Percentiles rank a stretch among this genome's conserved stretches.
These are phyloP conservation scores for Boletus mariae DNA, from an alignment of 1,284 basidiomycete species.

Conservation along the genomic window DNA sequence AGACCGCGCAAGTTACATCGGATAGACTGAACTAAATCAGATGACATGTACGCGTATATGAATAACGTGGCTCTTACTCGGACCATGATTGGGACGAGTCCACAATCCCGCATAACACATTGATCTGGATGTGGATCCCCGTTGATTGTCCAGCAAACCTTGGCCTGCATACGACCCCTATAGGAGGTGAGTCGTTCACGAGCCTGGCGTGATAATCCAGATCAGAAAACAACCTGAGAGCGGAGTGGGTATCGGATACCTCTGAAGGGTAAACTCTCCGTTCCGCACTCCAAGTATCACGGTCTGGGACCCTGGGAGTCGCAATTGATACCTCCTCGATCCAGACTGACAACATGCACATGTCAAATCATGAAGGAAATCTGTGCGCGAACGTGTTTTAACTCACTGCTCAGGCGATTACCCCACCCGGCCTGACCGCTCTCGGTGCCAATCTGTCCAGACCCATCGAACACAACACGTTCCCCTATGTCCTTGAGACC, in stretches of 20 bases:
- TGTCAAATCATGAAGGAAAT: conserved; percentile 12
- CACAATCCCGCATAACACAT: conserved; percentile 83
- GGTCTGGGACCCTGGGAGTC: conserved; percentile 86
- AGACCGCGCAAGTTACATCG: conserved; percentile 88
- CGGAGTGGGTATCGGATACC: conserved; percentile 42
- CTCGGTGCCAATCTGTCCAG: conserved; percentile 47
- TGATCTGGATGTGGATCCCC: conserved; percentile 66
- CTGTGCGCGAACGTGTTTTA: conserved; percentile 6
- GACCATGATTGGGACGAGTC: conserved; percentile 94
- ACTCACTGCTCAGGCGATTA: conserved; percentile 78
- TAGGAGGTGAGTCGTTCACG: conserved; percentile 93
- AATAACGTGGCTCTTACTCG: conserved; percentile 56
- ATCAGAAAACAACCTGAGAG: conserved; percentile 6
- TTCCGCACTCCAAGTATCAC: conserved; percentile 73
- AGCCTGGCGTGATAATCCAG: conserved; percentile 50
- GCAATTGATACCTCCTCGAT: conserved; percentile 86
- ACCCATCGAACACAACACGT: conserved; percentile 91
- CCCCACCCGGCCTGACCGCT: conserved; percentile 65
- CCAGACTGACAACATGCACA: conserved; percentile 58
- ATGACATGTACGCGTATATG: neutral
- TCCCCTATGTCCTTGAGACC: conserved; percentile 84
- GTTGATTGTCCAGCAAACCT: conserved; percentile 82
- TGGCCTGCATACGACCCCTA: conserved; percentile 87
- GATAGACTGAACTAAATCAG: conserved; percentile 62
- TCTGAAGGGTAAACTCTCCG: conserved; percentile 86